Base-by-base conservation (phyloP, 306 rosid species). In the Cicer arietinum region DNA sequence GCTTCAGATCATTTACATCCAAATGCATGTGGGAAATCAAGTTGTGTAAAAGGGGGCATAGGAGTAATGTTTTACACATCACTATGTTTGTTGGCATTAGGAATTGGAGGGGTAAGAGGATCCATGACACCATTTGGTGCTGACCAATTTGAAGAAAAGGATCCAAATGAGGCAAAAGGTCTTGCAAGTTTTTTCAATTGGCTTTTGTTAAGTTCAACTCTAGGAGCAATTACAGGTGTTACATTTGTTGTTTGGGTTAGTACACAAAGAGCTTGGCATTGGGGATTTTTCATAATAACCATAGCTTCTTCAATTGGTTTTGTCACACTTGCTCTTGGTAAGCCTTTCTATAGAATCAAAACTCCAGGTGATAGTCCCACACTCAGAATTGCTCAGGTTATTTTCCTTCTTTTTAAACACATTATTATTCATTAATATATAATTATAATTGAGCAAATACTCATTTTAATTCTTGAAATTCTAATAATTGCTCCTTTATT, bases 41-140 rank as follows among this genome's bases (percentile, higher is more conserved):
- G 84, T 37, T 90, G 97, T 73, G 80, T 90, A 0, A 42, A 79
- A 76, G 97, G 93, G 13, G 84, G 83, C 8, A 58, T 60, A 4
- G 86, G 88, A 13, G 59, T 79, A 10, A 77, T 86, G 86, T 83
- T 92, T 30, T 90, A 92, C 80, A 64, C 78, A 9, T 87, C 96
- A 5, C 52, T 92, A 39, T 81, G 75, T 67, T 10, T 92, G 59
- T 58, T 86, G 18, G 98, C 98, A 61, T 54, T 90, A 51, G 96
- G 96, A 1, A 67, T 84, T 0, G 98, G 98, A 6, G 98, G 96
- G 7, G 94, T 90, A 3, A 89, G 87, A 77, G 96, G 96, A 17
- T 81, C 92, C 0, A 84, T 92, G 69, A 88, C 98, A 3, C 81
- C 96, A 16, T 86, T 92, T 44, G 98, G 98, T 22, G 96, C 93